Conservation (phyloP, 371 early-diverging fungal species). For the Thermomucor indicae-seudaticae region DNA sequence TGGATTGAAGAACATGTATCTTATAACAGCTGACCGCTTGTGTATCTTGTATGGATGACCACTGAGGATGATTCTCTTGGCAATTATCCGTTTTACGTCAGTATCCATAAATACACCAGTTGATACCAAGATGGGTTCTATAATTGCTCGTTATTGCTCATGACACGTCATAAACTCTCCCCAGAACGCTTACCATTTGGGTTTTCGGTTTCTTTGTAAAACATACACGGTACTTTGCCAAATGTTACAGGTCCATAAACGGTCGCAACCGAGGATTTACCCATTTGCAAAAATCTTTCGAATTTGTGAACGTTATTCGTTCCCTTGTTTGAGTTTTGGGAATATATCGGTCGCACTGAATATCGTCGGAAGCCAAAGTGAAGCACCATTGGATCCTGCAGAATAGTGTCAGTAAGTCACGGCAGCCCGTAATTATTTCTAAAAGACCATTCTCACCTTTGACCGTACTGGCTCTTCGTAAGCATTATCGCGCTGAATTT, state of each 20-base stretch:
- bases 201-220: conserved; percentile 66
- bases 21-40: conserved; percentile 87
- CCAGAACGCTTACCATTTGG: conserved; percentile 40
- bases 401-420: conserved; percentile 19
- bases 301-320: conserved; percentile 94
- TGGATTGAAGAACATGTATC: conserved; percentile 96
- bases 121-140: conserved; percentile 69
- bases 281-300: conserved; percentile 82
- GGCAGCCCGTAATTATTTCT: too few relatives aligned
- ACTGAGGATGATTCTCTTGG: conserved; percentile 91
- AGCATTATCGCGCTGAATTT: conserved; percentile 66
- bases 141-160: not conserved
- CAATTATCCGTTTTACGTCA: conserved; percentile 84
- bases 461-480: conserved; percentile 72
- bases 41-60: conserved; percentile 94
- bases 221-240: conserved; percentile 72
- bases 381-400: conserved; percentile 78
- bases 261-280: conserved; percentile 71
- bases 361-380: conserved; percentile 89
- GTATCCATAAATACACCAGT: conserved; percentile 74
- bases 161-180: not conserved
- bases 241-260: conserved; percentile 89
- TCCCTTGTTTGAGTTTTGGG: conserved; percentile 77
- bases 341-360: conserved; percentile 79
- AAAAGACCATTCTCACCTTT: conserved; percentile 40